Evolutionary conservation across 768 basidiomycete genomes (phyloP).

Genomic region (Termitomyces sp.): DNA sequence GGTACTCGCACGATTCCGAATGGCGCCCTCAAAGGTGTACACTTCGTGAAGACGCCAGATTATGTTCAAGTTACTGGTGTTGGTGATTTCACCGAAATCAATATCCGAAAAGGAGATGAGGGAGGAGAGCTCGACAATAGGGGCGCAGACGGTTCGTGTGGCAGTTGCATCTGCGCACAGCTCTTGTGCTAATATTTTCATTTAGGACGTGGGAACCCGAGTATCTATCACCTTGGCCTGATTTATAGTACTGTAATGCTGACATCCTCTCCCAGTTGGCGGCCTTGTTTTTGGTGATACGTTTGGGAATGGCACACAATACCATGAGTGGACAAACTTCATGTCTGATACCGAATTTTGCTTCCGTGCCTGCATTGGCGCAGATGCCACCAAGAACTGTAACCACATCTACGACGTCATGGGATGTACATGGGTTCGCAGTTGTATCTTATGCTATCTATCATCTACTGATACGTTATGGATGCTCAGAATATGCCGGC

Average conservation of each 20-base stretch:
- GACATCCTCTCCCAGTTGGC: constrained; percentile 38
- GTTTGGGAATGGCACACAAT: constrained; percentile 45
- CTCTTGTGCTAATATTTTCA: background rate
- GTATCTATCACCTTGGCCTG: constrained; percentile 12
- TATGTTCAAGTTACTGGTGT: constrained; percentile 60
- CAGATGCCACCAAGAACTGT: constrained; percentile 53
- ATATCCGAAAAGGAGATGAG: constrained; percentile 47
- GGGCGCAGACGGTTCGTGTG: constrained; percentile 47
- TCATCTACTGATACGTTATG: background rate
- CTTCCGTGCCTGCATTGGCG: constrained; percentile 45
- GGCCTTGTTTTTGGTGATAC: constrained; percentile 63
- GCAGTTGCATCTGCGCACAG: background rate
- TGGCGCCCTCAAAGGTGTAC: constrained; percentile 62
- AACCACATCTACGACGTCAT: constrained; percentile 76
- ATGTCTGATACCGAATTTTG: constrained; percentile 37
- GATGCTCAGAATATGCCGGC: constrained; percentile 66
- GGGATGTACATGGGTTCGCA: constrained; percentile 47
- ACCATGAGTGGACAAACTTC: constrained; percentile 85
- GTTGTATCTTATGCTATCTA: background rate
- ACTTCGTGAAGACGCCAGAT: constrained; percentile 59
- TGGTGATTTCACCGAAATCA: constrained; percentile 66
- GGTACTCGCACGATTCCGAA: constrained; percentile 70
- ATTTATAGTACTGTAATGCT: background rate
- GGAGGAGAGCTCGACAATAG: constrained; percentile 72
- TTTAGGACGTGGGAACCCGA: constrained; percentile 33